Evolutionary conservation across 331 rosid species (phyloP).

Genomic region (Spiraea crenata): DNA sequence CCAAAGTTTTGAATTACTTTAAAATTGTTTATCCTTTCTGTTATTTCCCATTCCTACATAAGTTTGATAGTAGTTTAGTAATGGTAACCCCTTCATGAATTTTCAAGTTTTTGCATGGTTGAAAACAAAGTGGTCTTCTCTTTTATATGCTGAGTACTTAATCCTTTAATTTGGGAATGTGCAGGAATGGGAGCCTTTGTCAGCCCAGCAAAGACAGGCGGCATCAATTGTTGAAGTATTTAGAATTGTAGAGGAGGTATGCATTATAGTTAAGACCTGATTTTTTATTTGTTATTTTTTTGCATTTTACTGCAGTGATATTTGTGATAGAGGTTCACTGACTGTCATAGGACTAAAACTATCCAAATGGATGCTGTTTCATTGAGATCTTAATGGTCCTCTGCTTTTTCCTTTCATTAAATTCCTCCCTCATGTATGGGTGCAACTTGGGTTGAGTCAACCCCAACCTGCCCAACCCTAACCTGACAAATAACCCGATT

Average conservation of each 20-base stretch:
- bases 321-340: neutral
- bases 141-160: neutral
- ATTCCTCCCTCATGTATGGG: neutral
- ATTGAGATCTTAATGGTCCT: slow-evolving; percentile 1
- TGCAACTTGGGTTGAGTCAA: too few species aligned
- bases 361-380: neutral
- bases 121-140: neutral
- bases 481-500: too few species aligned
- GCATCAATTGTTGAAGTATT: slow-evolving; percentile 54
- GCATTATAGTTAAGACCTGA: slow-evolving; percentile 3
- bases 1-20: neutral
- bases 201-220: slow-evolving; percentile 53
- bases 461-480: too few species aligned
- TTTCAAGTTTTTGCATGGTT: slow-evolving; percentile 3
- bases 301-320: neutral
- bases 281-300: neutral
- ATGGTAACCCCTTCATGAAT: neutral
- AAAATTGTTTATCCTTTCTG: neutral
- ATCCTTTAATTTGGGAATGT: slow-evolving; percentile 14
- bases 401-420: neutral
- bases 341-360: neutral
- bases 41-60: neutral
- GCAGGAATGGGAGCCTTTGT: slow-evolving; percentile 60
- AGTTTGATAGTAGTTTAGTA: neutral
- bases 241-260: slow-evolving; percentile 58